Evolutionary conservation across 352 stramenopile species (phyloP).

Genomic region (Aphanomyces cochlioides): DNA sequence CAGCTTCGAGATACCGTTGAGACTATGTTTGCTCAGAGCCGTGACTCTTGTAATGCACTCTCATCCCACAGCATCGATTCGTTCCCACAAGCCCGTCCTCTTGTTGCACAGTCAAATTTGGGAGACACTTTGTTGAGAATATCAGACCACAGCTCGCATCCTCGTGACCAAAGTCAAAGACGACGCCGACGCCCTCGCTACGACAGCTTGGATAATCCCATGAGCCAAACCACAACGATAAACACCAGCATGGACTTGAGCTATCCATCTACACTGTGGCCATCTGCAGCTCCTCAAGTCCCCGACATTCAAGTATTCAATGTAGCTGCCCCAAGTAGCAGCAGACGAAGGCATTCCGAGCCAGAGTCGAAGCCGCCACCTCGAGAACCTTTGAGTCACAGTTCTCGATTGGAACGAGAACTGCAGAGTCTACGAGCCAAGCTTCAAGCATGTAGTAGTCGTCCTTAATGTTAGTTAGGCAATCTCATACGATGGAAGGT

Average conservation of each 20-base stretch:
- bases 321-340: neutral
- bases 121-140: neutral
- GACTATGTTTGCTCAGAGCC: neutral
- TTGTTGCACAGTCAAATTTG: neutral
- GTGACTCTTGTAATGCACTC: neutral
- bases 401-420: neutral
- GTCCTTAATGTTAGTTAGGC: neutral
- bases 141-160: neutral
- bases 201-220: neutral
- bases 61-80: neutral
- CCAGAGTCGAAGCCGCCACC: too few relatives aligned
- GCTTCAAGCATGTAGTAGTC: slow-evolving; percentile 4
- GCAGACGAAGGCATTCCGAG: too few relatives aligned
- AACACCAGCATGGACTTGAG: slow-evolving; percentile 30
- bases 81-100: neutral
- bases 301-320: neutral
- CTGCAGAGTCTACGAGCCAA: neutral
- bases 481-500: slow-evolving; percentile 55
- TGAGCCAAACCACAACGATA: slow-evolving; percentile 15
- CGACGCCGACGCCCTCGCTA: neutral
- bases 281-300: neutral
- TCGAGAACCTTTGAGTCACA: neutral
- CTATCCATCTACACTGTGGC: slow-evolving; percentile 4
- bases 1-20: too few relatives aligned
- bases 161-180: neutral